Base-by-base conservation (phyloP, 305 asterid species). In the Caryopteris hybrid region DNA sequence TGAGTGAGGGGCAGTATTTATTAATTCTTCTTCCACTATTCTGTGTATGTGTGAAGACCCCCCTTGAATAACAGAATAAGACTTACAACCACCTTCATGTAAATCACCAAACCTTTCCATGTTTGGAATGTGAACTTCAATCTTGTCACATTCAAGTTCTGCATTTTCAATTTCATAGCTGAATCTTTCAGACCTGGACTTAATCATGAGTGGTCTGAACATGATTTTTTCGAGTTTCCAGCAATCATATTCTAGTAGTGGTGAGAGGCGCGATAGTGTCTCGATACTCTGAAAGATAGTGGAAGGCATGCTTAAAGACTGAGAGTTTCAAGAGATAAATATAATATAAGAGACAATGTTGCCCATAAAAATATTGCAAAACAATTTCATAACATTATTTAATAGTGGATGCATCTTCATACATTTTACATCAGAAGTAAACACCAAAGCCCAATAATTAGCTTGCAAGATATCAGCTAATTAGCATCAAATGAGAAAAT, bases 201-300 rank as follows among this genome's bases (percentile, higher is more conserved):
- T 55, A 27, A 69, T 53, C 70, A 52, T 21, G 70, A 76, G 33
- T 50, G 80, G 66, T 68, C 46, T 42, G 25, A 60, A 47, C 48
- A 66, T 66, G 52, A 42, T 38, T 18, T 73, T 78, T 64, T 75
- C 68, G 29, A 31, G 42, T 69, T 63, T 66, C 31, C 25, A 57
- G 47, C 42, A 54, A 51, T 80, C 78, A 64, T 58, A 59, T 72
- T 69, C 64, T 70, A 74, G 46, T 69, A 52, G 31, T 53, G 79
- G 16, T 53, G 85, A 71, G 69, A 54, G 56, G 61, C 51, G 20
- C 48, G 75, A 52, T 65, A 58, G 50, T 12, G 53, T 43, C 34
- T 16, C 66, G 41, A 63, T 46, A 14, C 50, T 78, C 91, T 85
- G 84, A 54, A 70, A 64, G 61, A 45, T 47, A 64, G 48, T 46